These are phyloP conservation scores for Aspergillus nomiae DNA, from an alignment of 2,329 filamentous ascomycete species.

Conservation along the genomic window DNA sequence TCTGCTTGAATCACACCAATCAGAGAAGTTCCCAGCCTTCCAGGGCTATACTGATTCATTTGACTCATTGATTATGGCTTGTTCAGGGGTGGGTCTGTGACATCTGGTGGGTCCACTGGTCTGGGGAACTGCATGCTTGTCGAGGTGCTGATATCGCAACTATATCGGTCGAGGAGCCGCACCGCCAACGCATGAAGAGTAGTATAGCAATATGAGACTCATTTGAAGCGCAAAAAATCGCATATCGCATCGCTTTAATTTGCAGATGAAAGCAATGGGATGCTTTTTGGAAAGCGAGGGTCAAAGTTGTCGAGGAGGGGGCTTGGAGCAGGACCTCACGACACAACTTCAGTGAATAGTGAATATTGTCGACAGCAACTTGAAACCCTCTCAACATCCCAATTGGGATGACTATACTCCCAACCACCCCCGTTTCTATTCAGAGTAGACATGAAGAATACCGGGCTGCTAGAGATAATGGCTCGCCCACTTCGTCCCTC, in stretches of 20 bases:
- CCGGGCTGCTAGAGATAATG: constrained; percentile 5
- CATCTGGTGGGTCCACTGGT: background rate
- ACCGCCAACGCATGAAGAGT: background rate
- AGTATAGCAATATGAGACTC: background rate
- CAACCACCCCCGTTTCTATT: constrained; percentile 20
- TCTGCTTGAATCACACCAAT: background rate
- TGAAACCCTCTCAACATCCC: background rate
- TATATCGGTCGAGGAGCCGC: background rate
- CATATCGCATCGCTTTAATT: background rate
- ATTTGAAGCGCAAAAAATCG: background rate
- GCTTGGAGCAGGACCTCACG: too few relatives aligned
- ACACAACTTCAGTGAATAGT: background rate
- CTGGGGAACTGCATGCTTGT: background rate
- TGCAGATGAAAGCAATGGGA: background rate
- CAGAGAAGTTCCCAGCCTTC: background rate
- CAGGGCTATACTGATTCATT: background rate
- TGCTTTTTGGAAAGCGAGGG: too few relatives aligned
- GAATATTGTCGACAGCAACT: background rate
- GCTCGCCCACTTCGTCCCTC: background rate
- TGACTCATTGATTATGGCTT: background rate
- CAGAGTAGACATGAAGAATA: constrained; percentile 8
- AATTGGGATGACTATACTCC: constrained; percentile 13
- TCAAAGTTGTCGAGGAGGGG: background rate
- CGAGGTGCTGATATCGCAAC: background rate
- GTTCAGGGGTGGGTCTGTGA: background rate